Percentiles rank a stretch among this genome's conserved stretches.
These are phyloP conservation scores for Populus ilicifolia DNA, from an alignment of 345 rosid species.

Conservation along the genomic window DNA sequence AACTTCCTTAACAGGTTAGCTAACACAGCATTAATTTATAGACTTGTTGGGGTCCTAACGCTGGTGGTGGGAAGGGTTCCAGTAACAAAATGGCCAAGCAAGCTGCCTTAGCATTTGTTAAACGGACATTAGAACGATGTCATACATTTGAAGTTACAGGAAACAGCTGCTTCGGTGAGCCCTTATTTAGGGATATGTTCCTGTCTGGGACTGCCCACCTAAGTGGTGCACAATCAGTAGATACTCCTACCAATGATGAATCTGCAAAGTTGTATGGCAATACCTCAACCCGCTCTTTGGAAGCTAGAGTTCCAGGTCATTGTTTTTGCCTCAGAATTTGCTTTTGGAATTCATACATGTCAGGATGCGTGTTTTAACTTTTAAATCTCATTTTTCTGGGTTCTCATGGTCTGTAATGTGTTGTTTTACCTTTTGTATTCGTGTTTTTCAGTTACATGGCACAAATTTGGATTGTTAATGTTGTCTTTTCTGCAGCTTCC, in stretches of 20 bases:
- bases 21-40: conserved; percentile 22
- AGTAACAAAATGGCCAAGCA: conserved; percentile 77
- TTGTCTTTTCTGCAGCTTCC: conserved; percentile 54
- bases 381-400: conserved; percentile 1
- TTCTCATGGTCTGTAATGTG: conserved; percentile 1
- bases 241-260: conserved; percentile 47
- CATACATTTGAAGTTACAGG: conserved; percentile 76
- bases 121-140: conserved; percentile 62
- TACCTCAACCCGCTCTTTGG: conserved; percentile 26
- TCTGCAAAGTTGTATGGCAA: conserved; percentile 30
- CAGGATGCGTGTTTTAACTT: background rate
- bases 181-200: conserved; percentile 59
- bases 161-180: conserved; percentile 81
- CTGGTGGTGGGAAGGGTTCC: conserved; percentile 71
- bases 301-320: conserved; percentile 42
- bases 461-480: conserved; percentile 13
- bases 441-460: background rate
- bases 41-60: conserved; percentile 62
- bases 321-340: conserved; percentile 5
- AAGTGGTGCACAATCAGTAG: conserved; percentile 32
- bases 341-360: background rate
- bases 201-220: conserved; percentile 39
- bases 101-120: conserved; percentile 74
- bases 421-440: background rate
- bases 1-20: background rate